Percentiles rank a stretch among this genome's conserved stretches.
phyloP scores from a whole-genome alignment of 345 rosid genomes.

The Eutrema heterophyllum region DNA sequence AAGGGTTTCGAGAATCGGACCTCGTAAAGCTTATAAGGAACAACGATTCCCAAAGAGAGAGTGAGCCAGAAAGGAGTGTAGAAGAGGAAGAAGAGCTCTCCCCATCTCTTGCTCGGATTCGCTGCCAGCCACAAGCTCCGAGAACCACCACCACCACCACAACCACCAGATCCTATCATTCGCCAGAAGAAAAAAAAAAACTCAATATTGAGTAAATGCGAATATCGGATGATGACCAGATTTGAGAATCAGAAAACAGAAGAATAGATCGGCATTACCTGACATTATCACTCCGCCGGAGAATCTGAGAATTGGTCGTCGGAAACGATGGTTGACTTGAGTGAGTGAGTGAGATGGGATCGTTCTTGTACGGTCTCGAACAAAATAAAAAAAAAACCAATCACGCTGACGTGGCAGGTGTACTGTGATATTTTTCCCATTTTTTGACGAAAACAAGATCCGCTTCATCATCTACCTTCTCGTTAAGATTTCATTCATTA shows the following conservation, averaged over 20 bases:
- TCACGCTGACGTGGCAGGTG: too few species aligned
- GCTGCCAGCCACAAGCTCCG: slow-evolving; percentile 69
- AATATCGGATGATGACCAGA: neutral
- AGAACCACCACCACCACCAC: neutral
- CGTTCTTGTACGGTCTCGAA: too few species aligned
- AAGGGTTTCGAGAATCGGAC: slow-evolving; percentile 4
- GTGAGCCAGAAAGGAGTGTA: slow-evolving; percentile 98
- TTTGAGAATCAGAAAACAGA: neutral
- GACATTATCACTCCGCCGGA: too few species aligned
- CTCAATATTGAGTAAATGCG: neutral
- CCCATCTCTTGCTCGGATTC: slow-evolving; percentile 95
- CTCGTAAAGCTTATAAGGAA: slow-evolving; percentile 93
- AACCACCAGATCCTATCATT: slow-evolving; percentile 6
- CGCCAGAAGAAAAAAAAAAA: neutral
- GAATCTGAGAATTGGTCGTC: too few species aligned
- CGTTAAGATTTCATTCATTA: too few species aligned
- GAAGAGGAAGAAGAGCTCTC: slow-evolving; percentile 81
- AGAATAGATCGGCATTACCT: too few species aligned
- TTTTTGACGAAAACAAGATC: too few species aligned
- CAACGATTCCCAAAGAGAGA: slow-evolving; percentile 75
- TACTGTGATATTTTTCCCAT: too few species aligned
- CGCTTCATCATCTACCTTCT: too few species aligned
- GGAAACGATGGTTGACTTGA: too few species aligned
- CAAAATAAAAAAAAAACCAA: too few species aligned
- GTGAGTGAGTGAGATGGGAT: too few species aligned